Evolutionary conservation across 2,329 filamentous ascomycete species (phyloP), one percentile per base, ranked within the genome.

Genomic region (Diplodia corticola): DNA sequence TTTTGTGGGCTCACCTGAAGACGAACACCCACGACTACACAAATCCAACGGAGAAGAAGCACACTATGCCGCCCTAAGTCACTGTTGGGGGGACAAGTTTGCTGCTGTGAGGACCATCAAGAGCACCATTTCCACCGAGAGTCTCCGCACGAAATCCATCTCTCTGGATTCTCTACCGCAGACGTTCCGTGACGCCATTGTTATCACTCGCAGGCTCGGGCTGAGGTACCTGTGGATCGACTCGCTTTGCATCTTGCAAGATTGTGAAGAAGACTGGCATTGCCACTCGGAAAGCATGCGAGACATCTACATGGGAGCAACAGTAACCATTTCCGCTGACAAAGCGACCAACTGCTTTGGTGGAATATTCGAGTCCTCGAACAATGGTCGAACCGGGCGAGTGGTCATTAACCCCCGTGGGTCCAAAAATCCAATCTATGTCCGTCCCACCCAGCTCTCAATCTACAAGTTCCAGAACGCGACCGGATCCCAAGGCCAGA

Each of bases 31-130:
- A 17, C 33, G 28, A 53, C 50, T 53, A 20, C n/a, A 53, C 28
- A 15, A 30, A 33, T 53, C 50, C 15, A 53, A 30, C 28, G 50
- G 50, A 33, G 50, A 53, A 20, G 17, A 6, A 10, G 50, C 50
- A 28, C 50, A 33, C 12, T 28, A 64, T 63, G 26, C 46, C 6
- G 40, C 59, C n/a, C 59, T 71, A 28, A 68, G 64, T 35, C 70
- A 73, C 54, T 71, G 71, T 49, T 71, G 70, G 71, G 70, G 69
- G 5, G 15, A 53, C 28, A 53, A 53, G 20, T 28, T 20, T 5
- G 50, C 50, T 53, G 26, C 26, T 10, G 12, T 30, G 50, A 53
- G 50, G 26, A 53, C 50, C 28, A 30, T 53, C 17, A 53, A 28
- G n/a, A 53, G 50, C 26, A 53, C 50, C 12, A 53, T 53, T 33